Percentiles rank a stretch among this genome's conserved stretches.
phyloP scores from a whole-genome alignment of 2,329 filamentous ascomycete genomes.

The Aspergillus arachidicola region DNA sequence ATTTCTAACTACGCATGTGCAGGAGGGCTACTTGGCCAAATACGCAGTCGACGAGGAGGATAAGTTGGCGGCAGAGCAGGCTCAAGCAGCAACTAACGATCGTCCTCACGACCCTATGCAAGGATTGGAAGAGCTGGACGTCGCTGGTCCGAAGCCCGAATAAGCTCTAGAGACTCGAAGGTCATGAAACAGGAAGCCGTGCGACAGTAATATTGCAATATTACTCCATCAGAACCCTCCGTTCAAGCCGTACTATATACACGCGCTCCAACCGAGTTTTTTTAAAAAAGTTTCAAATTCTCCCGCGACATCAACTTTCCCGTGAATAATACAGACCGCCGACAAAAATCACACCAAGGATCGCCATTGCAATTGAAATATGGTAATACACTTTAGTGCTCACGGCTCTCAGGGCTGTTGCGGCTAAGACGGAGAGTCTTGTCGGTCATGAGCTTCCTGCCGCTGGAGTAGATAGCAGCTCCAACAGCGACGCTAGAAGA shows the following conservation, averaged over 20 bases:
- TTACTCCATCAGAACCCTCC: constrained; percentile 29
- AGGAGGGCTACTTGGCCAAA: constrained; percentile 94
- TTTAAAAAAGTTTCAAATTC: constrained; percentile 24
- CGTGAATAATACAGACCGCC: constrained; percentile 34
- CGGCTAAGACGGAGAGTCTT: constrained; percentile 88
- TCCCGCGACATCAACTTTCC: constrained; percentile 30
- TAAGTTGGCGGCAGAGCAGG: constrained; percentile 60
- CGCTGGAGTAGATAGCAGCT: constrained; percentile 80
- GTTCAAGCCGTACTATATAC: constrained; percentile 41
- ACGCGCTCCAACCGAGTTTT: constrained; percentile 33
- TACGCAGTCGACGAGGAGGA: constrained; percentile 85
- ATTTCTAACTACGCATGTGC: constrained; percentile 30
- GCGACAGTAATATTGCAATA: constrained; percentile 33
- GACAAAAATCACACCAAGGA: constrained; percentile 23
- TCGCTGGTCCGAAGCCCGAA: constrained; percentile 84
- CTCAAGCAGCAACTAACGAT: constrained; percentile 54
- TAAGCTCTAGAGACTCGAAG: constrained; percentile 45
- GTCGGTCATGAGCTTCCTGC: constrained; percentile 82
- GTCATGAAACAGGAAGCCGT: constrained; percentile 24
- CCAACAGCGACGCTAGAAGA: constrained; percentile 63
- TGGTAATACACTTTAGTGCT: constrained; percentile 42
- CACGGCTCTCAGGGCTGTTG: constrained; percentile 56
- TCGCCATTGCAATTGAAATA: constrained; percentile 33
- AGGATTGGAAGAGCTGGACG: constrained; percentile 87
- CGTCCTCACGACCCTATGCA: constrained; percentile 86